Percentiles rank a stretch among this genome's conserved stretches.
These are phyloP conservation scores for Blastocystis sp. DNA, from an alignment of 352 stramenopile species.

Conservation along the genomic window DNA sequence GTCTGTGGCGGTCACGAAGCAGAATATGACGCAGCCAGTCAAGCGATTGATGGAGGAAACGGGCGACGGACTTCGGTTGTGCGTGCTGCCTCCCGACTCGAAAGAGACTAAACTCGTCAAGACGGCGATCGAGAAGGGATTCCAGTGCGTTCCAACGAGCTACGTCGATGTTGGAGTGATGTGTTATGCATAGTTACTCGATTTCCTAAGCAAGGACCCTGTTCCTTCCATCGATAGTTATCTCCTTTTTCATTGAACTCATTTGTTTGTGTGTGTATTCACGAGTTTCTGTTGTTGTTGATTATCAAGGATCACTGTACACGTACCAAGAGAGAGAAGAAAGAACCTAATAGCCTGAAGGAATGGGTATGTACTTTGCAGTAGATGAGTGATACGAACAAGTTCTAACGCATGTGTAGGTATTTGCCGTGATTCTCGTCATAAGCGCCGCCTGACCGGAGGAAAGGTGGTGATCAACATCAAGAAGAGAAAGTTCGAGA, in stretches of 20 bases:
- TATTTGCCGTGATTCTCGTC: constrained; percentile 57
- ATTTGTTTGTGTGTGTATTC: not conserved
- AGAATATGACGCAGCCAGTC: not conserved
- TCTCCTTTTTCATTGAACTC: not conserved
- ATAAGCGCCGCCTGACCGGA: constrained; percentile 45
- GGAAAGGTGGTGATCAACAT: constrained; percentile 53
- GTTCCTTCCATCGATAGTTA: not conserved
- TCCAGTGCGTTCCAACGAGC: not conserved
- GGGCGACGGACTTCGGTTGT: not conserved
- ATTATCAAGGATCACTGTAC: constrained; percentile 45
- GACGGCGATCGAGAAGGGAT: not conserved
- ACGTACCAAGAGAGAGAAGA: too few relatives aligned
- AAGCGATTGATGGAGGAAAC: not conserved
- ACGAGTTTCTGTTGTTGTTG: too few relatives aligned
- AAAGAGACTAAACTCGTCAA: not conserved
- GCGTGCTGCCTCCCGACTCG: not conserved
- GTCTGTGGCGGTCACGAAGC: not conserved
- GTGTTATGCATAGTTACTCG: constrained; percentile 10
- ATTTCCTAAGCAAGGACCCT: constrained; percentile 33
- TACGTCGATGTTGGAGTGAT: not conserved
- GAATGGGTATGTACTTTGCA: constrained; percentile 41
- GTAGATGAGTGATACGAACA: too few relatives aligned
- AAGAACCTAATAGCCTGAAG: too few relatives aligned
- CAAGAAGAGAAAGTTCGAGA: constrained; percentile 56
- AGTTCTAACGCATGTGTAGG: not conserved